Base-by-base conservation (phyloP, 1,284 basidiomycete species). In the Ustilago crameri region DNA sequence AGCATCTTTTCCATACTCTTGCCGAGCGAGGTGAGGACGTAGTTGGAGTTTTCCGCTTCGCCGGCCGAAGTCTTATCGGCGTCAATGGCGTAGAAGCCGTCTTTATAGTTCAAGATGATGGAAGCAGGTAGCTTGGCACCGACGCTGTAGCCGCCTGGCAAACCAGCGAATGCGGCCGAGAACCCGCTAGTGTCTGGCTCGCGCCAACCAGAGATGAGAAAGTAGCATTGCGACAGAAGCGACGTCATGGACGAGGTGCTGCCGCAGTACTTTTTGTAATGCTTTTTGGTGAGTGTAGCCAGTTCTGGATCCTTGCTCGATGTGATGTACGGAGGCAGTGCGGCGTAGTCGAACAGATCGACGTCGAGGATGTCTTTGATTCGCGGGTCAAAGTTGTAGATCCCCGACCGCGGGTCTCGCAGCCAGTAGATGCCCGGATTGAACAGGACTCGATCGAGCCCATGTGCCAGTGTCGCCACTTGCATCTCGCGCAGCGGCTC, bases 231-330 rank as follows among this genome's bases (percentile, higher is more conserved):
- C 49, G 89, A 88, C 37, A 97, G 86, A 61, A 95, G 88, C 32
- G 90, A 89, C 0, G 92, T 91, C 62, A 96, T 85, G 10, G 93
- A 95, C n/a, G 93, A 95, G 0, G 95, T 98, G 9, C 92, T 95
- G 0, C 95, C 95, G 17, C 88, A 88, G 82, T 91, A 98, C 38
- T 82, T 86, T 42, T 88, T 87, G 0, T 86, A 83, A 61, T 91
- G 86, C 37, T 84, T 83, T 70, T 87, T 86, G 0, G 91, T 90
- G 15, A 96, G 84, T 3, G 83, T 79, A 56, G 87, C 86, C 5
- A 98, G 85, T 61, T 91, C 91, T 65, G 88, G 81, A 79, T 98
- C 95, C 55, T 87, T 86, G 4, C 92, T 93, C 61, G 93, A 93
- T 27, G 87, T 90, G 34, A 93, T 84, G 76, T 97, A 98, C 0